A percentile compares a stretch with the other conserved stretches of the same genome.
phyloP scores from a whole-genome alignment of 164 flowering plant genomes.

The Chimonanthus praecox region DNA sequence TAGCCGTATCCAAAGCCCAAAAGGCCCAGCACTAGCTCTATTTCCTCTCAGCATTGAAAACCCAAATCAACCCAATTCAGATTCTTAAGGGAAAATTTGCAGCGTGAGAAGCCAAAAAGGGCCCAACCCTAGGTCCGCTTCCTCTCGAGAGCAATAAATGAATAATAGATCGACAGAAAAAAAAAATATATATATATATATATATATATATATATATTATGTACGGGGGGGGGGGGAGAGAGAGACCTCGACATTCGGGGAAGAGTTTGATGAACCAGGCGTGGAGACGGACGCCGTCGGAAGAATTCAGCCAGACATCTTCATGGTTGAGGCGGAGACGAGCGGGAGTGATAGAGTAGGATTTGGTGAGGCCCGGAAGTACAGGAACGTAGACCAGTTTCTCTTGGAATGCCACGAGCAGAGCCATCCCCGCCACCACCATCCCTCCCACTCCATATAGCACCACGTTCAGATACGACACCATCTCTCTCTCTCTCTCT shows the following conservation, averaged over 20 bases:
- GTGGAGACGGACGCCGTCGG: slow-evolving; percentile 90
- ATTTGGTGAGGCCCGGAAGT: slow-evolving; percentile 82
- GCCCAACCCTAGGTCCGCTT: too few species aligned
- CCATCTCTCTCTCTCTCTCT: slow-evolving; percentile 38
- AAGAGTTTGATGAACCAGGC: slow-evolving; percentile 98
- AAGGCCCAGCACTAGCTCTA: too few species aligned
- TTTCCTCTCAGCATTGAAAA: too few species aligned
- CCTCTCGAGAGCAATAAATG: too few species aligned
- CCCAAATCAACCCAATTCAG: too few species aligned
- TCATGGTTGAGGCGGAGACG: slow-evolving; percentile 79
- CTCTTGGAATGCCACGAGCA: slow-evolving; percentile 95
- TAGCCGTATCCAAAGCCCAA: too few species aligned
- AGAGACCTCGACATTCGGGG: slow-evolving; percentile 72
- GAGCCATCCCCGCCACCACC: slow-evolving; percentile 73
- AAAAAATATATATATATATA: too few species aligned
- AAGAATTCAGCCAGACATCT: slow-evolving; percentile 90
- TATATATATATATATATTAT: too few species aligned
- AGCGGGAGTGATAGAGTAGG: slow-evolving; percentile 81
- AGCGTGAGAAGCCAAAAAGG: too few species aligned
- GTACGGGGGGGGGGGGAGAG: too few species aligned
- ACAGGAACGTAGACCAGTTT: slow-evolving; percentile 91
- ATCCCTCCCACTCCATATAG: slow-evolving; percentile 83
- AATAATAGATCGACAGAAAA: too few species aligned
- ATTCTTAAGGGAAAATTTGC: too few species aligned
- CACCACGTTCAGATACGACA: slow-evolving; percentile 55